Evolutionary conservation across 495 filamentous ascomycete genomes (phyloP).

Genomic region (Letharia lupina): DNA sequence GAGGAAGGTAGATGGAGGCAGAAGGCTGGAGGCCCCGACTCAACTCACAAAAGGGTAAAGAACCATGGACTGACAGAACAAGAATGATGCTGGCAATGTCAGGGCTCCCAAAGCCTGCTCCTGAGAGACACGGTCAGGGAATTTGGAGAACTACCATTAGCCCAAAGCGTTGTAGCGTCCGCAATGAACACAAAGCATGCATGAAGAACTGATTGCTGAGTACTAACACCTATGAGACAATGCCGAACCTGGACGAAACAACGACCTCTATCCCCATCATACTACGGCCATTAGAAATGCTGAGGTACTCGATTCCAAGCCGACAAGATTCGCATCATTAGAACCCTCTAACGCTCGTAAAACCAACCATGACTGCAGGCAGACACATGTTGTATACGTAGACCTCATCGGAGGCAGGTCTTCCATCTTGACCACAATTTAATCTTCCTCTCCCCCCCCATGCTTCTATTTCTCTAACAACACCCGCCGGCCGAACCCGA

Average conservation of each 20-base stretch:
- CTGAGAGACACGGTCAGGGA: not conserved
- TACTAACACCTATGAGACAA: conserved; percentile 18
- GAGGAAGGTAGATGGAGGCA: not conserved
- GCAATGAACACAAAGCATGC: not conserved
- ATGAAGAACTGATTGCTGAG: conserved; percentile 11
- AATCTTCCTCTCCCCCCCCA: conserved; percentile 11
- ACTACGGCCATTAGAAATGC: conserved; percentile 13
- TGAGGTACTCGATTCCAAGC: conserved; percentile 8
- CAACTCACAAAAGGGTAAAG: not conserved
- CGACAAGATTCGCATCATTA: conserved; percentile 13
- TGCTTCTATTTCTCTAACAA: conserved; percentile 59
- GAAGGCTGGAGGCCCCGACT: not conserved
- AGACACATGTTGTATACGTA: conserved; percentile 11
- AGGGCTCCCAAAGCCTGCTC: not conserved
- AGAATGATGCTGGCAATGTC: not conserved
- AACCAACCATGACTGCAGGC: conserved; percentile 13
- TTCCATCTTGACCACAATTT: conserved; percentile 10
- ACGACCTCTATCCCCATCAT: conserved; percentile 7
- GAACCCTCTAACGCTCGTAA: conserved; percentile 16
- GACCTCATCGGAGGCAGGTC: not conserved
- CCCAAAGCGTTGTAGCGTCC: not conserved
- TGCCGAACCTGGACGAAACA: conserved; percentile 16
- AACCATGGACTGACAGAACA: not conserved
- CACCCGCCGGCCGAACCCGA: conserved; percentile 84
- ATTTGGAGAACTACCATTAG: not conserved